Base-by-base conservation (phyloP, 331 rosid species). In the Phaseolus coccineus region DNA sequence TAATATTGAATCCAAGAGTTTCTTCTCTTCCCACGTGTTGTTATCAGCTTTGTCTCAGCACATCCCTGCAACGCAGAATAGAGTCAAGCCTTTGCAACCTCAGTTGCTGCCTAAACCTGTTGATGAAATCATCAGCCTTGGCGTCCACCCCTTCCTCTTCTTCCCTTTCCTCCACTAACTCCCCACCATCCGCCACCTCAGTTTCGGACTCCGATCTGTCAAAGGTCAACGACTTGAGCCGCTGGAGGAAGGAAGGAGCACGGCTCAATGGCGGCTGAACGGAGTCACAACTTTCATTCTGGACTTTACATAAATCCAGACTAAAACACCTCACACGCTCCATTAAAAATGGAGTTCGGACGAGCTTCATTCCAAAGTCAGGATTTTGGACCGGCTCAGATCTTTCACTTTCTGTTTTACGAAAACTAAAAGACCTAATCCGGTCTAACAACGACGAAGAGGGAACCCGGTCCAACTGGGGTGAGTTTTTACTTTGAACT, bases 91-190 rank as follows among this genome's bases (percentile, higher is more conserved):
- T 91, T 69, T 95, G 98, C 82, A 93, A 53, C 82, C 68, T 89
- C 50, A 95, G 84, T 75, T 95, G 99, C 83, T 91, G 89, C 82
- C 83, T 93, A 67, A 95, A 95, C 68, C 79, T 90, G 79, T 87
- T 93, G 8, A 95, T 95, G 46, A 95, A 95, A 82, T 93, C 94
- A 46, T 93, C 98, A 4, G 98, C 97, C 63, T 87, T 92, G 4
- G 86, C 91, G 52, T 95, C 96, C 15, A 95, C 96, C 6, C 51
- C 90, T 22, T 87, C 88, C 13, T 84, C 77, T 77, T 84, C 83
- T 76, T 83, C 82, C 81, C 81, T 84, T 90, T 78, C 82, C 7
- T 53, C 68, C 24, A 14, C 67, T 2, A 25, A 24, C 63, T 57
- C 63, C 1, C 19, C 65, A 28, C 19, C 66, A 28, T n/a, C 73